Evolutionary conservation across 352 stramenopile genomes (phyloP), one percentile per base, ranked within the genome.

Genomic region (Phytophthora hibernalis): DNA sequence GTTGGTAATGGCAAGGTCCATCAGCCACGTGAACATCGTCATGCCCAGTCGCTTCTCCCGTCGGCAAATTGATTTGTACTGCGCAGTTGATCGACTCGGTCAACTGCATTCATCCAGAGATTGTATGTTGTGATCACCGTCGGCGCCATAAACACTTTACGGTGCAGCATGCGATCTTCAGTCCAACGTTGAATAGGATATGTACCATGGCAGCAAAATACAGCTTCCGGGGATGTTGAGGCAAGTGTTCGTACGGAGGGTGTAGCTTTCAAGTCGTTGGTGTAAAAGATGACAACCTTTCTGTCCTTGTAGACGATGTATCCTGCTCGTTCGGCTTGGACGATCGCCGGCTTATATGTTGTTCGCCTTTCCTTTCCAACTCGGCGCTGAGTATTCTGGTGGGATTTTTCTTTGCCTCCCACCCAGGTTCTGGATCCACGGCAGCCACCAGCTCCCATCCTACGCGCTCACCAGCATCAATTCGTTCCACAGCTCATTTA

Each of bases 281-380:
- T 43, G 26, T 51, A 66, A 13, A 66, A 53, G 3, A 63, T 40
- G 3, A 66, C 63, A 9, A 71, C 63, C n/a, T 67, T 63, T 22
- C 43, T n/a, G 47, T 63, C 64, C 40, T 67, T 72, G 51, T 48
- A 66, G 13, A 67, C n/a, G 31, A 70, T 62, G 28, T 61, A 66
- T 2, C 55, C 63, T 18, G 50, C 18, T 16, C 37, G 16, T 10
- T 43, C 24, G 4, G 43, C 31, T 40, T 40, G 33, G 16, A 16
- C 5, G 31, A 57, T 28, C 13, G 21, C n/a, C 20, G 52, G 42
- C 18, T 42, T 7, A 26, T 47, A 68, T n/a, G 4, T 31, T 24
- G 60, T 56, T 26, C 26, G 15, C 18, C 33, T 44, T 28, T 37
- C 50, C 16, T 55, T 49, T 10, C 28, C 18, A 26, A 48, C n/a